Evolutionary conservation across 768 basidiomycete genomes (phyloP), one percentile per base, ranked within the genome.

Genomic region (Amanita pseudoporphyria): DNA sequence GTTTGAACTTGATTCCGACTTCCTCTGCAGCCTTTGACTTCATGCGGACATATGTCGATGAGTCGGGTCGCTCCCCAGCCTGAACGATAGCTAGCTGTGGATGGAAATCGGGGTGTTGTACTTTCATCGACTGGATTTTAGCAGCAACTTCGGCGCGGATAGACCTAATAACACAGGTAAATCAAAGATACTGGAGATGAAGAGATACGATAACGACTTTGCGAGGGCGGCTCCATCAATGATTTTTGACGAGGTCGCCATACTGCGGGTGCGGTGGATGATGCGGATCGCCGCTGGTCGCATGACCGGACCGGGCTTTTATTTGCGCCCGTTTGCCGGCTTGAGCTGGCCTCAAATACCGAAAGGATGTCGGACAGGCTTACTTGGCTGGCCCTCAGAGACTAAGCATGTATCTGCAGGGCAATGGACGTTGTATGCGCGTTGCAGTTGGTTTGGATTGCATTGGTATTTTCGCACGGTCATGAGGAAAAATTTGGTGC

Each of bases 1-100:
- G 91, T 47, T 82, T 79, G 65, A 87, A 85, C 52, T 74, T 78
- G 69, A 98, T 88, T 52, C 96, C 94, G 56, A 88, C 84, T 68
- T 98, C 91, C 58, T 91, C 81, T 9, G 93, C 88, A 9, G 96
- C 96, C 66, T 94, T 97, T 37, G 79, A 74, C 70, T 99, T 99
- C 95, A 98, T 98, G 60, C 91, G 90, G 56, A 99, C 84, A 67
- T 99, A 99, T 36, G 84, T 83, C 16, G 74, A 71, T 5, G 94
- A 98, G 64, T 97, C 95, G 18, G 91, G 82, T 52, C 90, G 85
- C 26, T 83, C 80, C 47, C 96, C 96, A 45, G 91, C 92, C 67
- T 98, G 96, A 39, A 99, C 78, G 66, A 99, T 91, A 57, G 81
- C 87, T 14, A 99, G 78, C 63, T 84, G 81, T 10, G 96, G 88